Evolutionary conservation across 805 yeast genomes (phyloP), one percentile per base, ranked within the genome.

Genomic region (Nematodospora valgi): DNA sequence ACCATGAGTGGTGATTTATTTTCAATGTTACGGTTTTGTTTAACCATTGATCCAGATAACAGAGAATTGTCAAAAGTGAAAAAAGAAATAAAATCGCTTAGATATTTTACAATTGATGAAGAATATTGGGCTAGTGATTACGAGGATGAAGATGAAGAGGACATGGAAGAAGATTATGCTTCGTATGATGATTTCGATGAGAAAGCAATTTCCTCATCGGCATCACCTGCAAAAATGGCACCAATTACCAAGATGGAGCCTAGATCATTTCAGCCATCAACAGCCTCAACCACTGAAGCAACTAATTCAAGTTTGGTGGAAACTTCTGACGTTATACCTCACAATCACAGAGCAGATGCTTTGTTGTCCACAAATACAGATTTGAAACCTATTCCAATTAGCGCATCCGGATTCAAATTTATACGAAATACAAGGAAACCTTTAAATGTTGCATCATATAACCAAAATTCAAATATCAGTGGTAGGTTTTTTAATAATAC

Each of bases 41-140:
- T 91, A 37, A 82, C 94, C 9, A 74, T 91, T 38, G 96, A 89
- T 62, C 98, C 98, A 1, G 72, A 73, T 18, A 86, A 89, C 60
- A 78, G 98, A 51, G 80, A 81, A 49, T 64, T 91, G 40, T 52
- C 54, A 2, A 62, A 63, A 35, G 76, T 88, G 70, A 76, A 75
- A 45, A 56, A 59, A 4, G 91, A 86, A 46, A 59, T 91, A 34
- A 49, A 59, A 15, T 70, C 67, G 34, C 72, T 86, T 21, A 74
- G 76, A 35, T 79, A 71, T 44, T 80, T 89, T 60, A 86, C 96
- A 7, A 76, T 86, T 41, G 96, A 89, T 59, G 95, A 86, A 47
- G 73, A 67, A 44, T 62, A 62, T 35, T 61, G 63, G 61, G 64
- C 56, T 14, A 56, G 62, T 37, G 94, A 85, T 19, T 61, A 66